phyloP scores from a whole-genome alignment of 225 moss, liverwort and hornwort genomes.

The Straminergon stramineum region DNA sequence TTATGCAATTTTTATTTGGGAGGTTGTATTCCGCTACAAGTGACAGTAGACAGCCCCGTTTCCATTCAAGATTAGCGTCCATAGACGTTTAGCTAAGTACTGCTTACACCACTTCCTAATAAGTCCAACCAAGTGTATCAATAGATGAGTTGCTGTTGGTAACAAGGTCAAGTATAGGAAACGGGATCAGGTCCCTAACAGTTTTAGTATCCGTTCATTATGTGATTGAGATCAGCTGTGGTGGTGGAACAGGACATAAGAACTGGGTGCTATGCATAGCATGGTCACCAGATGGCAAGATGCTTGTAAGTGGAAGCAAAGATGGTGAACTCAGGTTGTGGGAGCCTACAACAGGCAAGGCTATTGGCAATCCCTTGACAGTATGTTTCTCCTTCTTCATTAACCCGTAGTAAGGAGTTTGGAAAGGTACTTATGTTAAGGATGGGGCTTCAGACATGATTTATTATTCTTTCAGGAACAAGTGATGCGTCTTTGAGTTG shows the following conservation, averaged over 20 bases:
- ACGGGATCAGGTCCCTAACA: neutral
- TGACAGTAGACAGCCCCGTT: neutral
- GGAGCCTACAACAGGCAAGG: slow-evolving; percentile 85
- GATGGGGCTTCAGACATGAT: neutral
- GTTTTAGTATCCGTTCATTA: neutral
- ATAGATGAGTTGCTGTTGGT: neutral
- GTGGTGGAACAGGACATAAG: slow-evolving; percentile 59
- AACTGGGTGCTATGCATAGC: slow-evolving; percentile 95
- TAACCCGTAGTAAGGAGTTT: neutral
- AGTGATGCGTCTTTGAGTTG: neutral
- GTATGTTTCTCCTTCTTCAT: slow-evolving; percentile 35
- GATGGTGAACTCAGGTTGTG: slow-evolving; percentile 88
- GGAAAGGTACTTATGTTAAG: neutral
- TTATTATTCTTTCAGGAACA: neutral
- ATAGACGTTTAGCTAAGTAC: neutral
- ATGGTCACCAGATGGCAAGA: slow-evolving; percentile 98
- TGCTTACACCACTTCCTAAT: neutral
- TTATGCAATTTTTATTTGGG: neutral
- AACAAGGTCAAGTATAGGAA: neutral
- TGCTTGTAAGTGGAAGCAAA: slow-evolving; percentile 85
- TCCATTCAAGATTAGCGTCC: neutral
- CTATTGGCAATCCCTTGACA: slow-evolving; percentile 61
- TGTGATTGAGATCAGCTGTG: neutral
- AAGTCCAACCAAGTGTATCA: neutral
- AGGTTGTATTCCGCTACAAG: neutral